Evolutionary conservation across 2,329 filamentous ascomycete genomes (phyloP).

Genomic region (Lomentospora prolificans): DNA sequence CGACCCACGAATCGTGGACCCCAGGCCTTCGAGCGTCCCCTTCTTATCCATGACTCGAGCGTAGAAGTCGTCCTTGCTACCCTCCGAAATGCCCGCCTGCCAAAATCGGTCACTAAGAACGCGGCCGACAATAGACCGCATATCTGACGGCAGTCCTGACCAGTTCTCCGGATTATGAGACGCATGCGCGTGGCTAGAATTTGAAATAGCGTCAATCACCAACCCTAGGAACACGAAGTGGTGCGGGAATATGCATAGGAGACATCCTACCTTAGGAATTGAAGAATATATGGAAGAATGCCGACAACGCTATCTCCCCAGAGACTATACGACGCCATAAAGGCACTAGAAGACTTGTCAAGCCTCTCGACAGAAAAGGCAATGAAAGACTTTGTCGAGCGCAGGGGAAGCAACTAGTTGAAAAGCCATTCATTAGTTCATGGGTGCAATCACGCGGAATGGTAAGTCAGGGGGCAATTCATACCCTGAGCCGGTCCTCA

Average conservation of each 20-base stretch:
- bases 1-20: conserved; percentile 82
- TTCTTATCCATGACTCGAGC: conserved; percentile 83
- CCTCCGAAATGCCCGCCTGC: conserved; percentile 94
- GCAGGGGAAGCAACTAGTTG: conserved; percentile 59
- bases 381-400: conserved; percentile 85
- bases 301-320: conserved; percentile 76
- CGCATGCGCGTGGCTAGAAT: conserved; percentile 68
- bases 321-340: conserved; percentile 66
- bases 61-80: conserved; percentile 95
- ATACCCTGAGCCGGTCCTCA: conserved; percentile 61
- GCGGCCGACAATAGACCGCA: conserved; percentile 66
- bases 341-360: conserved; percentile 61
- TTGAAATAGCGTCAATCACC: conserved; percentile 8
- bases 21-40: conserved; percentile 82
- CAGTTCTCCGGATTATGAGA: conserved; percentile 84
- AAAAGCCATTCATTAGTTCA: too few relatives aligned
- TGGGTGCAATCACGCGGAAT: too few relatives aligned
- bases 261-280: conserved; percentile 57
- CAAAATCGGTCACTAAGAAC: conserved; percentile 94
- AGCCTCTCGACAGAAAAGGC: conserved; percentile 86
- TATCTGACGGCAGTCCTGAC: conserved; percentile 63
- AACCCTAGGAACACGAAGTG: not conserved
- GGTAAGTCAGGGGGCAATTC: too few relatives aligned
- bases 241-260: too few relatives aligned
- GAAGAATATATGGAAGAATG: conserved; percentile 77